phyloP scores from a whole-genome alignment of 1,284 basidiomycete species.

The Porphyrellus sp. region DNA sequence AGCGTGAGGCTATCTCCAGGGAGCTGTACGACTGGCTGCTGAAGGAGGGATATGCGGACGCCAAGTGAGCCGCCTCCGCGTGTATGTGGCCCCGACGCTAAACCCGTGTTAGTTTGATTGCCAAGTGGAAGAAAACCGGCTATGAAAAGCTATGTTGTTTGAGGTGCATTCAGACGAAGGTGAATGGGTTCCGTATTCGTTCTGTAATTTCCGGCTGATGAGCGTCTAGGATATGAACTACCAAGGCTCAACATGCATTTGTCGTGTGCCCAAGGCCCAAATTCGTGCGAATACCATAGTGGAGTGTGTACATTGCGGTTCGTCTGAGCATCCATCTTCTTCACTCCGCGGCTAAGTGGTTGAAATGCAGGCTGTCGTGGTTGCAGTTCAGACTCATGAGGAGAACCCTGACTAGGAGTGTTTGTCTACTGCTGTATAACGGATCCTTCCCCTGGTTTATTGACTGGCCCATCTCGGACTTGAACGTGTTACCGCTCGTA shows the following conservation, averaged over 20 bases:
- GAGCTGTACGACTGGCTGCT: constrained; percentile 98
- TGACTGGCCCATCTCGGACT: neutral
- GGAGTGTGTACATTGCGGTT: constrained; percentile 95
- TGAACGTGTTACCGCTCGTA: too few species aligned
- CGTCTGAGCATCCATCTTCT: constrained; percentile 35
- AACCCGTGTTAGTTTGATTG: constrained; percentile 71
- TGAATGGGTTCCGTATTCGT: constrained; percentile 35
- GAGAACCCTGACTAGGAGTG: constrained; percentile 9
- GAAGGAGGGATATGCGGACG: constrained; percentile 97
- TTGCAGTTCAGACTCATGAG: constrained; percentile 79
- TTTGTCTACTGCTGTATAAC: too few species aligned
- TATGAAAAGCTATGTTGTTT: constrained; percentile 99
- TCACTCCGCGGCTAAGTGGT: constrained; percentile 8
- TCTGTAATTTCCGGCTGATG: constrained; percentile 17
- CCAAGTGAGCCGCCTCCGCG: constrained; percentile 68
- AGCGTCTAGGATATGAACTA: constrained; percentile 92
- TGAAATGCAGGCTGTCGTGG: constrained; percentile 64
- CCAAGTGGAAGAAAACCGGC: constrained; percentile 99
- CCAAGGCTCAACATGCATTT: constrained; percentile 98
- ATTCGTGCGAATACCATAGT: constrained; percentile 91
- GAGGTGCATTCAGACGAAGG: constrained; percentile 93
- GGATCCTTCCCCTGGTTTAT: neutral
- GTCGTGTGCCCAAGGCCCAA: constrained; percentile 93
- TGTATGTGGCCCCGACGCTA: constrained; percentile 9
- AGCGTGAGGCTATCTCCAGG: constrained; percentile 90